Percentiles rank a stretch among this genome's conserved stretches.
Evolutionary conservation across 129 eudicot genomes (phyloP).

Genomic region (Ambrosia artemisiifolia): DNA sequence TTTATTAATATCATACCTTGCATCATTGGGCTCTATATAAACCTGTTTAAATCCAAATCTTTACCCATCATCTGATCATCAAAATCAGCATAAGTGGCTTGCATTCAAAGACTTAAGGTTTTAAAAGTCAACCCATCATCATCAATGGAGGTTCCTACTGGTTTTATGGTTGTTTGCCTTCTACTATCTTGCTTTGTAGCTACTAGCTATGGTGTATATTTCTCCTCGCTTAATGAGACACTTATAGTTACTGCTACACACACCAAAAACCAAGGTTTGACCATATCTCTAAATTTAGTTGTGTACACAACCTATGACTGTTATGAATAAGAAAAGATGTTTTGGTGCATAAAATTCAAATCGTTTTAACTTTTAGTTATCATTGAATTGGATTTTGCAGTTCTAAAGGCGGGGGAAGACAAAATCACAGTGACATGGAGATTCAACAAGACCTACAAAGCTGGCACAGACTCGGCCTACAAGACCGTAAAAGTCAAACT

Average conservation of each 20-base stretch:
- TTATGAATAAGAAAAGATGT: neutral
- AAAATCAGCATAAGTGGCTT: conserved; percentile 14
- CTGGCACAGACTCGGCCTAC: conserved; percentile 49
- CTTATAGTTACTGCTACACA: conserved; percentile 43
- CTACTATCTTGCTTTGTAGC: conserved; percentile 35
- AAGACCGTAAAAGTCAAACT: conserved; percentile 57
- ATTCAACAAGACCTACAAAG: conserved; percentile 33
- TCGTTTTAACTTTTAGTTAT: neutral
- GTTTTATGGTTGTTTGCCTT: conserved; percentile 29
- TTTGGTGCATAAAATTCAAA: neutral
- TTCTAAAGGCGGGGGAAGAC: conserved; percentile 46
- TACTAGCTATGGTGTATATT: conserved; percentile 37
- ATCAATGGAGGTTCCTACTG: conserved; percentile 43
- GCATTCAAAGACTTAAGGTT: neutral
- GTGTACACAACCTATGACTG: neutral
- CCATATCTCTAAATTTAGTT: conserved; percentile 1
- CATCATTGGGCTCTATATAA: conserved; percentile 27
- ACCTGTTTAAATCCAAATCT: conserved; percentile 5
- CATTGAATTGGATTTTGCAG: conserved; percentile 24
- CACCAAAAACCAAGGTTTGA: conserved; percentile 43
- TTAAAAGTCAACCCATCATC: conserved; percentile 20
- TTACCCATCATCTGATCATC: conserved; percentile 23
- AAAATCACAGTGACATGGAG: conserved; percentile 56
- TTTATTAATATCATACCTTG: conserved; percentile 24
- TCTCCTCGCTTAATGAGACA: conserved; percentile 44